Conservation (phyloP, 1,139 yeast genomes). For the Meyerozyma guilliermondii region DNA sequence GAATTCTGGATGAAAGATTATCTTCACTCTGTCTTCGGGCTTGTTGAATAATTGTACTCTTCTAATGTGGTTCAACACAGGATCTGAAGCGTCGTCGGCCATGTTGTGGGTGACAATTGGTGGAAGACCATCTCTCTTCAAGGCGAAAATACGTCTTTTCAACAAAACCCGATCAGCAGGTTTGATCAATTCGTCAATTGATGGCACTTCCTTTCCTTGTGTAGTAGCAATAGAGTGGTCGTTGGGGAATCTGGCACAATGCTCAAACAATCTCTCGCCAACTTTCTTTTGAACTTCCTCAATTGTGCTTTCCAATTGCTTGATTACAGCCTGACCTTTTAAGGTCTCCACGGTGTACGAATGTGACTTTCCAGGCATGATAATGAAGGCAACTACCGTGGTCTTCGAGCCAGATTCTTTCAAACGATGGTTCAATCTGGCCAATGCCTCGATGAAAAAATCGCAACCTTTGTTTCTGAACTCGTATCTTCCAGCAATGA, state of each 20-base stretch:
- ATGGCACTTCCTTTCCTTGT: slow-evolving; percentile 46
- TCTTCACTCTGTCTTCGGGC: slow-evolving; percentile 88
- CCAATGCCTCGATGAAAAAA: slow-evolving; percentile 87
- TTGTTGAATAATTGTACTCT: slow-evolving; percentile 86
- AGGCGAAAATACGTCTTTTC: slow-evolving; percentile 89
- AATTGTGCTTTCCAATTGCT: slow-evolving; percentile 84
- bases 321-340: slow-evolving; percentile 93
- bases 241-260: slow-evolving; percentile 78
- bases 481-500: slow-evolving; percentile 97
- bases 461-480: slow-evolving; percentile 96
- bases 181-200: slow-evolving; percentile 75
- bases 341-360: slow-evolving; percentile 95
- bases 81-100: slow-evolving; percentile 88
- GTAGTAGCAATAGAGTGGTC: slow-evolving; percentile 54
- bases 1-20: slow-evolving; percentile 96
- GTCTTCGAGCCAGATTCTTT: slow-evolving; percentile 78
- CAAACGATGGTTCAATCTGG: slow-evolving; percentile 82
- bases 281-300: slow-evolving; percentile 83
- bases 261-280: slow-evolving; percentile 85
- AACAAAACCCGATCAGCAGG: slow-evolving; percentile 86
- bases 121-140: slow-evolving; percentile 83
- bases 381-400: slow-evolving; percentile 96
- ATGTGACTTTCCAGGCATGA: slow-evolving; percentile 94
- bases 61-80: slow-evolving; percentile 87
- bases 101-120: slow-evolving; percentile 98